Percentiles rank a stretch among this genome's conserved stretches.
Evolutionary conservation across 352 stramenopile species (phyloP).

Genomic region (Globisporangium sylvaticum): DNA sequence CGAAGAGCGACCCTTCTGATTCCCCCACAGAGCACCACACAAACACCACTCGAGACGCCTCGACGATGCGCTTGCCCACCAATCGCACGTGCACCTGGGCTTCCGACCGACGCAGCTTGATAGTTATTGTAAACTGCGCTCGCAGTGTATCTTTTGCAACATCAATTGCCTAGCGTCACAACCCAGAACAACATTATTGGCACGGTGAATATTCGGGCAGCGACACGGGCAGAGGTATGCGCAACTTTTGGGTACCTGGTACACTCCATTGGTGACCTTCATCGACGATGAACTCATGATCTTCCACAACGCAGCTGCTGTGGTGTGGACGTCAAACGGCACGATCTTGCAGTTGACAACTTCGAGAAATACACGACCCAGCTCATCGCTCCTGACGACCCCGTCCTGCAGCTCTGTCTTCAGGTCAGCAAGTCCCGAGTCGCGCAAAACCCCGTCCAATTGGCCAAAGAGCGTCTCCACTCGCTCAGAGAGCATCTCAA

Average conservation of each 20-base stretch:
- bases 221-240: too few species aligned
- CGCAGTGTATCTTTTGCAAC: not conserved
- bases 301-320: not conserved
- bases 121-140: not conserved
- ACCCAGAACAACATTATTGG: too few species aligned
- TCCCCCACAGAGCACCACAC: not conserved
- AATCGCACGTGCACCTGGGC: not conserved
- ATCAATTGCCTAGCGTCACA: constrained; percentile 1
- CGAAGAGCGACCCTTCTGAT: not conserved
- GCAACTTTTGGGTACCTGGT: too few species aligned
- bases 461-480: not conserved
- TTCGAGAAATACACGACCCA: not conserved
- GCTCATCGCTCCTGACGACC: not conserved
- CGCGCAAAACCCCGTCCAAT: not conserved
- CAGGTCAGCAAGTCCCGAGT: not conserved
- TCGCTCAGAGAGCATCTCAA: not conserved
- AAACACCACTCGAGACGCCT: constrained; percentile 1
- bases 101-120: not conserved
- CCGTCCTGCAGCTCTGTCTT: not conserved
- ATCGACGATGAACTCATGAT: not conserved
- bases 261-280: not conserved
- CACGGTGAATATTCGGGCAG: too few species aligned
- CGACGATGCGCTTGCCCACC: not conserved
- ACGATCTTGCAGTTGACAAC: constrained; percentile 1
- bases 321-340: not conserved